A percentile compares a stretch with the other conserved stretches of the same genome.
Conservation (phyloP, 202 grass and related monocot species). For the Eragrostis tef region DNA sequence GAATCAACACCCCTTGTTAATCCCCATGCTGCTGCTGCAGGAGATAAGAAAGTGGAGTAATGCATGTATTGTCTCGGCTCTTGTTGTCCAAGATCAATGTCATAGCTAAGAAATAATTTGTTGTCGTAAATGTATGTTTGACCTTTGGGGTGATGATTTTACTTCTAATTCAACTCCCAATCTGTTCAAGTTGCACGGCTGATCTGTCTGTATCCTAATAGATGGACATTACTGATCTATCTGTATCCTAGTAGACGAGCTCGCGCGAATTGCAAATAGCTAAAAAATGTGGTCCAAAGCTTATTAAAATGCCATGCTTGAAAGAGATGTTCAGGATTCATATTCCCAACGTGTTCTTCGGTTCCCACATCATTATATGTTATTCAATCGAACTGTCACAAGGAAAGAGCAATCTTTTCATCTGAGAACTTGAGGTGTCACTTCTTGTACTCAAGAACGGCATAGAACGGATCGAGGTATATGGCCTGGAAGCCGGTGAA, state of each 20-base stretch:
- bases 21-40: constrained; percentile 27
- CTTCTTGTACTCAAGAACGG: constrained; percentile 67
- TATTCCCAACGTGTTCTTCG: neutral
- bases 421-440: neutral
- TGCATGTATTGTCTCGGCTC: neutral
- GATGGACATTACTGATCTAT: neutral
- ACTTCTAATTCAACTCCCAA: neutral
- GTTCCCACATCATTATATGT: neutral
- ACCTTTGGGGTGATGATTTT: neutral
- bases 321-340: neutral
- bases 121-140: constrained; percentile 9
- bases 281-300: too few relatives aligned
- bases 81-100: neutral
- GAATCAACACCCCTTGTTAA: constrained; percentile 52
- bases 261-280: neutral
- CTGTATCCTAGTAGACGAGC: neutral
- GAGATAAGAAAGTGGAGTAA: constrained; percentile 62
- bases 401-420: neutral
- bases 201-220: neutral
- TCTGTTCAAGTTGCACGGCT: neutral
- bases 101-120: constrained; percentile 40
- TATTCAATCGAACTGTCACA: neutral
- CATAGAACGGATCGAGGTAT: constrained; percentile 84
- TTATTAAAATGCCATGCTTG: too few relatives aligned
- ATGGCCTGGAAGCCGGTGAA: constrained; percentile 62